phyloP scores from a whole-genome alignment of 2,329 filamentous ascomycete species.

The Cercospora brassicicola region DNA sequence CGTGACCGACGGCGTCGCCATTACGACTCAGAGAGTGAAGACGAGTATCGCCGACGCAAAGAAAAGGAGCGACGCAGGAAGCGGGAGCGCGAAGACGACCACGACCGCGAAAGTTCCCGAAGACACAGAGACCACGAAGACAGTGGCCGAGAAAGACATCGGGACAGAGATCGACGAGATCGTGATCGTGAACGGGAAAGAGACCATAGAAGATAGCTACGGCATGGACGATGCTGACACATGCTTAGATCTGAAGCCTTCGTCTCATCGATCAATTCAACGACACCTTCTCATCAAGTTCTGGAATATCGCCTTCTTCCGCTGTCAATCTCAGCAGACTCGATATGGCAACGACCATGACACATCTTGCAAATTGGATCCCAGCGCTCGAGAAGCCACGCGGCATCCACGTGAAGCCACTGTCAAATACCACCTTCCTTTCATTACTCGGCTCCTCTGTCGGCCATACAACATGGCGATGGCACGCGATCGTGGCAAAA shows the following conservation, averaged over 20 bases:
- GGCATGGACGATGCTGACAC: constrained; percentile 16
- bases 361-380: neutral
- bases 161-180: constrained; percentile 18
- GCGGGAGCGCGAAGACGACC: constrained; percentile 20
- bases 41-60: constrained; percentile 33
- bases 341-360: neutral
- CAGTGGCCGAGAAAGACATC: constrained; percentile 28
- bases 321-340: neutral
- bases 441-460: neutral
- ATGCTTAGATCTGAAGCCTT: constrained; percentile 16
- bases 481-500: neutral
- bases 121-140: constrained; percentile 28
- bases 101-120: constrained; percentile 23
- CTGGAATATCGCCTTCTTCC: neutral
- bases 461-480: neutral
- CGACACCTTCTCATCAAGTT: neutral
- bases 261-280: neutral
- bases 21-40: constrained; percentile 29
- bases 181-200: constrained; percentile 25
- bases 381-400: neutral
- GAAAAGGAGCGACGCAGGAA: constrained; percentile 33
- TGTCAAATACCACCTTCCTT: neutral
- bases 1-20: constrained; percentile 26
- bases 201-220: constrained; percentile 24
- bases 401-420: neutral